Evolutionary conservation across 345 rosid genomes (phyloP), one percentile per base, ranked within the genome.

Genomic region (Erodium maritimum): DNA sequence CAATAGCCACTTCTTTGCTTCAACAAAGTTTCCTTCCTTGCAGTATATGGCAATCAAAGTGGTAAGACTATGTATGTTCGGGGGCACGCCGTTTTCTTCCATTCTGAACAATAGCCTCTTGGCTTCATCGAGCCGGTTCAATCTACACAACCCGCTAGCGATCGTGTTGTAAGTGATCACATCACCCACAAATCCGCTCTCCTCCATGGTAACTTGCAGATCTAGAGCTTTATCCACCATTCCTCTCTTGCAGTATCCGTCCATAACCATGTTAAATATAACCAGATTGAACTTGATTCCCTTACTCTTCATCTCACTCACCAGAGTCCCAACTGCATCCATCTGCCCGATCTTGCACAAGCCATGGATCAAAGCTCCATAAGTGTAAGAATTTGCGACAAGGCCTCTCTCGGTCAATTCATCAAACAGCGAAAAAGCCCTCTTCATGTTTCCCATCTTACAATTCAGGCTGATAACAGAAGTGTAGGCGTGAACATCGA

Each of bases 21-120:
- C 96, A 66, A 68, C 81, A 62, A 88, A 19, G 72, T 86, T 84
- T 54, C 93, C 93, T 74, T 91, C 89, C 68, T 82, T 88, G 76
- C 90, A 81, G 67, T 73, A 78, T 65, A 91, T 82, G 73, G 76
- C 75, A 19, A 91, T 82, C 75, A 91, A 65, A 58, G 79, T 88
- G 45, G 93, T 81, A 61, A 69, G 76, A 69, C 75, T 84, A 57
- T 86, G 87, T 4, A 61, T 74, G 72, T 79, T 88, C 58, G 77
- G 80, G 50, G 52, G 64, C 58, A 77, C 48, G 33, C 80, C 83
- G 50, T 57, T 70, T 29, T 84, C 95, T 37, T 69, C 63, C 88
- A 88, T 81, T 56, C 62, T 64, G 58, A 78, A 76, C 52, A 91
- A 61, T 78, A 82, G 73, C 52, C 53, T 65, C 79, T 86, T 86